These are phyloP conservation scores for Schoenoplectus triqueter DNA, from an alignment of 202 grass and related monocot species.

Conservation along the genomic window DNA sequence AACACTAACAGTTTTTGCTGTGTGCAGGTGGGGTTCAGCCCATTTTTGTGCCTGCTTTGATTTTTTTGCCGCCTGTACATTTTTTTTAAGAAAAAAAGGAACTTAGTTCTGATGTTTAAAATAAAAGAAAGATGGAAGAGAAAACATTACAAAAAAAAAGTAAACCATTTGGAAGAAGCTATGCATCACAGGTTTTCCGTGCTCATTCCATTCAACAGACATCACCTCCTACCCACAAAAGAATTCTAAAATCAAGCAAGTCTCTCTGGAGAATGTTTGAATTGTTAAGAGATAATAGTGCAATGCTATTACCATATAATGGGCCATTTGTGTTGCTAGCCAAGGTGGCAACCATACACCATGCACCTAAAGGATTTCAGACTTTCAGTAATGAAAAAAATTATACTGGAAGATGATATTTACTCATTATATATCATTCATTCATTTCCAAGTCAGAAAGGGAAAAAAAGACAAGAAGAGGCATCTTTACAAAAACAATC, in stretches of 20 bases:
- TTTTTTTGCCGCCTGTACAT: constrained; percentile 73
- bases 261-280: background rate
- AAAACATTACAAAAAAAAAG: constrained; percentile 29
- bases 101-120: constrained; percentile 20
- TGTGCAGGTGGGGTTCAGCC: constrained; percentile 75
- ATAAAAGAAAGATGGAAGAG: constrained; percentile 24
- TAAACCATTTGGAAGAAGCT: constrained; percentile 62
- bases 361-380: constrained; percentile 62
- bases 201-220: constrained; percentile 69
- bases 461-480: background rate
- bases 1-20: constrained; percentile 59
- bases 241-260: constrained; percentile 29
- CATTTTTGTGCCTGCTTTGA: constrained; percentile 79
- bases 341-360: constrained; percentile 97
- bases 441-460: background rate
- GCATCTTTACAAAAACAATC: constrained; percentile 5
- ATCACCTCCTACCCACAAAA: constrained; percentile 61
- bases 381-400: background rate
- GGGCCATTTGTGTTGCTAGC: constrained; percentile 57
- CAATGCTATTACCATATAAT: constrained; percentile 48
- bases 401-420: background rate
- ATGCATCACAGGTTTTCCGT: constrained; percentile 64
- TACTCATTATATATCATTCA: background rate
- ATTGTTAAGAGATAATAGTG: background rate
- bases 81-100: background rate